These are phyloP conservation scores for Claviceps quebecensis DNA, from an alignment of 2,329 filamentous ascomycete species.

Conservation along the genomic window DNA sequence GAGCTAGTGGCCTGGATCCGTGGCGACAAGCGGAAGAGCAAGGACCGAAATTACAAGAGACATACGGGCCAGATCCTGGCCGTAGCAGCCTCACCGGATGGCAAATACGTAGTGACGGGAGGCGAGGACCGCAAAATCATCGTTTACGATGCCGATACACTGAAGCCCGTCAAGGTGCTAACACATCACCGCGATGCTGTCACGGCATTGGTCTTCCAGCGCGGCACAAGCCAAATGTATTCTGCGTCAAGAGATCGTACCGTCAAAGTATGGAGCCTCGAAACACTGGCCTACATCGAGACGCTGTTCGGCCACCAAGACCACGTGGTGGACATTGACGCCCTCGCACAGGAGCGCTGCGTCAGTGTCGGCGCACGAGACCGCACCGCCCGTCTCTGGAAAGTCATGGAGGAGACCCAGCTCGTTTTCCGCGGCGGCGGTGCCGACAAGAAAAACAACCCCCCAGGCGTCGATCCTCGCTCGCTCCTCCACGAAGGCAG, in stretches of 20 bases:
- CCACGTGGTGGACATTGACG: slow-evolving; percentile 69
- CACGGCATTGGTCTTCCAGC: slow-evolving; percentile 70
- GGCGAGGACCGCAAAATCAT: slow-evolving; percentile 74
- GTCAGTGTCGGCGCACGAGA: slow-evolving; percentile 84
- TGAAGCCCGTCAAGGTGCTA: slow-evolving; percentile 71
- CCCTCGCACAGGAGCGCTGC: slow-evolving; percentile 74
- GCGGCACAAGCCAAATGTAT: slow-evolving; percentile 83
- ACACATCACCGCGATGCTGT: slow-evolving; percentile 85
- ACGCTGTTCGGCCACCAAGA: slow-evolving; percentile 96
- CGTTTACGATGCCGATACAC: slow-evolving; percentile 69
- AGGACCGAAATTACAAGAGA: slow-evolving; percentile 55
- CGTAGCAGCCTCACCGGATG: slow-evolving; percentile 77
- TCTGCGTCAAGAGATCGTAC: slow-evolving; percentile 83
- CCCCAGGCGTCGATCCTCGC: slow-evolving; percentile 29
- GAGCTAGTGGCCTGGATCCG: slow-evolving; percentile 48
- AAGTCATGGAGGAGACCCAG: slow-evolving; percentile 89
- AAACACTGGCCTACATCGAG: slow-evolving; percentile 87
- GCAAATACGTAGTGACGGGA: slow-evolving; percentile 81
- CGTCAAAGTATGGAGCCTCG: slow-evolving; percentile 87
- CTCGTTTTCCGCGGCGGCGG: slow-evolving; percentile 85
- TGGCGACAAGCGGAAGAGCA: slow-evolving; percentile 44
- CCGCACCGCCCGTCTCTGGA: slow-evolving; percentile 86
- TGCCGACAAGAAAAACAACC: slow-evolving; percentile 39
- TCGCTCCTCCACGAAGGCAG: slow-evolving; percentile 60
- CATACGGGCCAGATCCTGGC: slow-evolving; percentile 71